Evolutionary conservation across 257 asterid species (phyloP).

Genomic region (Solanum bulbocastanum): DNA sequence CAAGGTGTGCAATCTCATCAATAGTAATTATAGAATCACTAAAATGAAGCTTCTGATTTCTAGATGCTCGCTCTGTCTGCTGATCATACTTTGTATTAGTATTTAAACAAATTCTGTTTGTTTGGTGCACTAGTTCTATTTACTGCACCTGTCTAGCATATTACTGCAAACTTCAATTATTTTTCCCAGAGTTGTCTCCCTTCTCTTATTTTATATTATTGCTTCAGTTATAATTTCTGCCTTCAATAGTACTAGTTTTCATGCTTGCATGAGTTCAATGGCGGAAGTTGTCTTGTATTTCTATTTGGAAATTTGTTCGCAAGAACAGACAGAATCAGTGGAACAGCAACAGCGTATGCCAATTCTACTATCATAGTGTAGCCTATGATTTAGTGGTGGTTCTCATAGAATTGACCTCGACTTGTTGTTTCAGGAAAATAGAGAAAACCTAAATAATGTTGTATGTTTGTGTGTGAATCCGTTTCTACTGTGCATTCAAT

Average conservation of each 20-base stretch:
- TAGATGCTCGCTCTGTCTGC: neutral
- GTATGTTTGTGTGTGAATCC: neutral
- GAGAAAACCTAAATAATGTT: neutral
- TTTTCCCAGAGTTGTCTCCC: neutral
- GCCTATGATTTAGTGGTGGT: neutral
- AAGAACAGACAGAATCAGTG: neutral
- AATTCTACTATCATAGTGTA: neutral
- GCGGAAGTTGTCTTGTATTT: neutral
- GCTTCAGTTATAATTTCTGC: neutral
- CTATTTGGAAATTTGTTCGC: neutral
- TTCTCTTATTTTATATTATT: neutral
- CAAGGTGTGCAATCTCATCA: slow-evolving; percentile 25
- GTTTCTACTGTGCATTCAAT: neutral
- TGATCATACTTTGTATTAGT: neutral
- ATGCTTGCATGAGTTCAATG: neutral
- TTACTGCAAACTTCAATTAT: neutral
- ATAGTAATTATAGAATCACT: neutral
- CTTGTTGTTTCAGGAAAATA: neutral
- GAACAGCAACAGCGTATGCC: neutral
- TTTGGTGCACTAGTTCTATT: neutral
- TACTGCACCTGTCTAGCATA: neutral
- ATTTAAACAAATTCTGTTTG: neutral
- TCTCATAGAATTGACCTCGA: neutral
- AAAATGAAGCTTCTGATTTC: neutral
- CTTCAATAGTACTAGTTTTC: neutral